These are phyloP conservation scores for Hemileccinum rubropunctum DNA, from an alignment of 768 basidiomycete genomes.

Conservation along the genomic window DNA sequence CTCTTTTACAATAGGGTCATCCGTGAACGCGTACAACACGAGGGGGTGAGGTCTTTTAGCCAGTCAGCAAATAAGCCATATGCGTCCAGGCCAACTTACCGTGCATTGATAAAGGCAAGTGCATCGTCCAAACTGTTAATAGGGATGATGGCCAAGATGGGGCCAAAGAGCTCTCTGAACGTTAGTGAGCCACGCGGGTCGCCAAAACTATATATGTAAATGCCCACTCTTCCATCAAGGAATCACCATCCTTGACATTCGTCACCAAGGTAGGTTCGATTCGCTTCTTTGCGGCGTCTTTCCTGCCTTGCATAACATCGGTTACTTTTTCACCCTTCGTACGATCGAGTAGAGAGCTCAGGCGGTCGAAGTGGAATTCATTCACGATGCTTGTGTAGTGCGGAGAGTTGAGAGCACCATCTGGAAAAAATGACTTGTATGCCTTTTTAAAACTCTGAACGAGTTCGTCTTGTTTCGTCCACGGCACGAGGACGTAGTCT, in stretches of 20 bases:
- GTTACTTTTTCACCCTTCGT: slow-evolving; percentile 58
- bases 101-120: slow-evolving; percentile 49
- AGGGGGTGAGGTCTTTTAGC: slow-evolving; percentile 52
- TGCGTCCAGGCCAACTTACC: slow-evolving; percentile 35
- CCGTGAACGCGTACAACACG: slow-evolving; percentile 63
- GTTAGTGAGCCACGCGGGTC: not conserved
- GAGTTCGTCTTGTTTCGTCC: slow-evolving; percentile 45
- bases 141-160: slow-evolving; percentile 60
- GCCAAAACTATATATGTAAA: not conserved
- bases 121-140: slow-evolving; percentile 56
- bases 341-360: slow-evolving; percentile 47
- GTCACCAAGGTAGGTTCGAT: slow-evolving; percentile 62
- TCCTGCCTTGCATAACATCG: slow-evolving; percentile 44
- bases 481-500: slow-evolving; percentile 45
- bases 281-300: slow-evolving; percentile 34
- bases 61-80: not conserved
- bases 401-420: slow-evolving; percentile 44
- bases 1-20: slow-evolving; percentile 39
- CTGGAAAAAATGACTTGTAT: slow-evolving; percentile 50
- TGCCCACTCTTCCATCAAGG: slow-evolving; percentile 56
- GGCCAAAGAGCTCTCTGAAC: slow-evolving; percentile 70
- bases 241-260: slow-evolving; percentile 52
- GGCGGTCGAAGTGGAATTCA: slow-evolving; percentile 49
- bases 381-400: slow-evolving; percentile 54
- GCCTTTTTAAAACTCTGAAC: slow-evolving; percentile 42